phyloP scores from a whole-genome alignment of 768 basidiomycete genomes.

The Tricholoma saponaceum region DNA sequence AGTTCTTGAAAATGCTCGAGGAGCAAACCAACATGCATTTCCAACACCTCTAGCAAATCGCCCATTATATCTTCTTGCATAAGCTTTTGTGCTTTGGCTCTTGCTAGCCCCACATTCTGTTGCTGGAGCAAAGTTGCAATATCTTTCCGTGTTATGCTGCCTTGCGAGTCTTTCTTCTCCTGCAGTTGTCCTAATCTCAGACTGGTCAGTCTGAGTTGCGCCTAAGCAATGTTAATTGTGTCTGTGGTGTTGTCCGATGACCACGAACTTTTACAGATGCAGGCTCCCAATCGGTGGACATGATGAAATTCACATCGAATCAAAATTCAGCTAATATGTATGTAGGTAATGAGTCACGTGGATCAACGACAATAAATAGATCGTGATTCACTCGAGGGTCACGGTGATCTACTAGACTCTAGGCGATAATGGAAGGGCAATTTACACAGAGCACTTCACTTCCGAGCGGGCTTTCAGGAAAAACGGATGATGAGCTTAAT shows the following conservation, averaged over 20 bases:
- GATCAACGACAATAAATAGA: too few species aligned
- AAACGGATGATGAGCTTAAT: constrained; percentile 47
- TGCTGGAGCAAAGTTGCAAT: constrained; percentile 64
- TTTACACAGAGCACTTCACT: constrained; percentile 4
- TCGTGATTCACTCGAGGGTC: too few species aligned
- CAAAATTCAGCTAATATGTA: too few species aligned
- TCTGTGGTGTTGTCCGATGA: neutral
- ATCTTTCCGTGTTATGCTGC: constrained; percentile 58
- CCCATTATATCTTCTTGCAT: constrained; percentile 58
- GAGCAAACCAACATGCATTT: constrained; percentile 62
- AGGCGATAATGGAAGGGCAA: constrained; percentile 8
- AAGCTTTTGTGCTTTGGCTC: constrained; percentile 67
- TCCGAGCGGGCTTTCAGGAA: constrained; percentile 2
- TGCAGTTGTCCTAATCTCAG: constrained; percentile 68
- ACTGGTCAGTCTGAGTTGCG: constrained; percentile 57
- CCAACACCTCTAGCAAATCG: constrained; percentile 61
- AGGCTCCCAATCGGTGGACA: constrained; percentile 28
- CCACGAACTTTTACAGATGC: constrained; percentile 32
- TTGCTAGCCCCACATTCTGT: constrained; percentile 57
- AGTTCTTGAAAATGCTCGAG: constrained; percentile 57
- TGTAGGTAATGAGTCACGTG: neutral
- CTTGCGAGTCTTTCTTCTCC: constrained; percentile 63
- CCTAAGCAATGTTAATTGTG: constrained; percentile 32
- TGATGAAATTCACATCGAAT: neutral
- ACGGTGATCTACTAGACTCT: neutral